Evolutionary conservation across 1,284 basidiomycete species (phyloP).

Genomic region (Chalciporus sp.): DNA sequence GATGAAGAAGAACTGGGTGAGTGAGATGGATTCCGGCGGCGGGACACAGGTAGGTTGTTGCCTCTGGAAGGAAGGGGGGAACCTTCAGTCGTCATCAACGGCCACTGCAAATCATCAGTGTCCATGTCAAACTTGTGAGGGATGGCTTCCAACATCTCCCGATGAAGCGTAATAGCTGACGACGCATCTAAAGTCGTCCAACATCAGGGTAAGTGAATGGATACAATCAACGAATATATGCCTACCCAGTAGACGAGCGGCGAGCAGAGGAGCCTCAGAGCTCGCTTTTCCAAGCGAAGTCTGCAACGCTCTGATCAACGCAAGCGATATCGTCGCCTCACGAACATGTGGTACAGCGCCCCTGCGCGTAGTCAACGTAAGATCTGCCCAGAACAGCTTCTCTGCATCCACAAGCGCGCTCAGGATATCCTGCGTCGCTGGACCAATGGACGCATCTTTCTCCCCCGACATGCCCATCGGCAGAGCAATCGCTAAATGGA

Average conservation of each 20-base stretch:
- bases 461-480: constrained; percentile 75
- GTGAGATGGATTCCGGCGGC: constrained; percentile 6
- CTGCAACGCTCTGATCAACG: constrained; percentile 74
- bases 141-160: constrained; percentile 78
- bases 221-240: neutral
- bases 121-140: constrained; percentile 57
- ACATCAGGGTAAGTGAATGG: neutral
- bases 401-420: constrained; percentile 67
- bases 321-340: constrained; percentile 71
- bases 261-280: constrained; percentile 50
- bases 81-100: constrained; percentile 48
- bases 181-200: constrained; percentile 53
- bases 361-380: constrained; percentile 56
- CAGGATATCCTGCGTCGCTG: constrained; percentile 63
- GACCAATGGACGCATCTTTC: constrained; percentile 39
- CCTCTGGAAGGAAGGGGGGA: constrained; percentile 33
- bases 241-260: constrained; percentile 71
- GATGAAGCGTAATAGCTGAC: constrained; percentile 74
- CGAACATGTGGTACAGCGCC: constrained; percentile 73
- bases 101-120: constrained; percentile 72
- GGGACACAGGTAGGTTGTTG: neutral
- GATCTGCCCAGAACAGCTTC: constrained; percentile 66
- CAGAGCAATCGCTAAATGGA: constrained; percentile 70
- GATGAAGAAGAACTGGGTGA: constrained; percentile 30
- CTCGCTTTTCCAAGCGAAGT: constrained; percentile 72